Evolutionary conservation across 2,329 filamentous ascomycete species (phyloP).

Genomic region (Acephala macrosclerotiorum): DNA sequence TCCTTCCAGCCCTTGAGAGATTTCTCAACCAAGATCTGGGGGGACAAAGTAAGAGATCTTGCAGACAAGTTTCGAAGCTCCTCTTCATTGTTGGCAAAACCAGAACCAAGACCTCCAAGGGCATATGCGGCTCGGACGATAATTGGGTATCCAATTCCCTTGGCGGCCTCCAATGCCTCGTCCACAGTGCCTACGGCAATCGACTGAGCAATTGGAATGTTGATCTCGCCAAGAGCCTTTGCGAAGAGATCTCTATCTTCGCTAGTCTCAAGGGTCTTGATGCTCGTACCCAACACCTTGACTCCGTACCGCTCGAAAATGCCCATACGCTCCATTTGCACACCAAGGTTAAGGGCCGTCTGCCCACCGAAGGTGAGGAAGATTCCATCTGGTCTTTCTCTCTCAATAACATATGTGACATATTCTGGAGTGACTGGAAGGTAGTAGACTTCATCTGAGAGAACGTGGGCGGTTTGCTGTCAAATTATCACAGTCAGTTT

Average conservation of each 20-base stretch:
- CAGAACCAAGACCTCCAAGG: constrained; percentile 92
- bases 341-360: constrained; percentile 94
- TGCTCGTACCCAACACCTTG: constrained; percentile 93
- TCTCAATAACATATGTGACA: constrained; percentile 96
- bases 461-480: constrained; percentile 82
- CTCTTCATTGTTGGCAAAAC: constrained; percentile 92
- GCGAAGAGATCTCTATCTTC: constrained; percentile 97
- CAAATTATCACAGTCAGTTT: no score
- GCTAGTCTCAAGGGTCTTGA: constrained; percentile 91
- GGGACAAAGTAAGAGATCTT: constrained; percentile 88
- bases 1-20: constrained; percentile 99
- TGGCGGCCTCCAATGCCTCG: constrained; percentile 87
- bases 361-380: constrained; percentile 98
- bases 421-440: constrained; percentile 98
- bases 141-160: constrained; percentile 91
- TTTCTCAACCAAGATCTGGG: constrained; percentile 98
- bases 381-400: constrained; percentile 94
- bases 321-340: constrained; percentile 96
- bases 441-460: constrained; percentile 98
- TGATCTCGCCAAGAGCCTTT: constrained; percentile 94
- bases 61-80: constrained; percentile 94
- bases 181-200: constrained; percentile 92
- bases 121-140: constrained; percentile 98
- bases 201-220: constrained; percentile 96
- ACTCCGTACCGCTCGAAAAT: constrained; percentile 95